Evolutionary conservation across 164 flowering plant species (phyloP), one percentile per base, ranked within the genome.

Genomic region (Sedum album): DNA sequence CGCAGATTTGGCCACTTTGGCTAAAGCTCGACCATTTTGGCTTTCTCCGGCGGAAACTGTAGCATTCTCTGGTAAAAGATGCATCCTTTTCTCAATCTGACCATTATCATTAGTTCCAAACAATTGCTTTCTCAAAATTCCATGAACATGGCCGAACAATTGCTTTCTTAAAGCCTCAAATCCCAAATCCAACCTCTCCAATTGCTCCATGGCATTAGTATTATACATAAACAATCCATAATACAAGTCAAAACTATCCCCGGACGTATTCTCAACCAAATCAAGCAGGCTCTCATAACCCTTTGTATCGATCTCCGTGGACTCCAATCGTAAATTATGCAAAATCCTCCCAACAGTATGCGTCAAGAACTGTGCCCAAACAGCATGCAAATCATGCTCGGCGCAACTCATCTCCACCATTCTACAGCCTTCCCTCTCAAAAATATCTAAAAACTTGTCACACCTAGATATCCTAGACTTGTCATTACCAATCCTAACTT

Each of bases 221-320:
- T 91, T 91, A 60, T 87, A 89, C 88, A 91, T 72, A 74, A 91
- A 91, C 82, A 91, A 73, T 44, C 97, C 97, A 60, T 88, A 88
- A 25, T 83, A 89, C 75, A 91, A 74, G 66, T 89, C 96, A 73
- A 88, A 91, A 66, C 96, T 91, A 73, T 91, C 96, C 69, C 86
- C 81, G 0, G 79, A 44, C 0, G 96, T 89, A 69, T 91, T 89
- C 73, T 84, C 85, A 73, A 84, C 89, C 79, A 89, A 81, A 65
- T 83, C 71, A 74, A 91, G 73, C 82, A 89, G 74, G 0, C 79
- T 75, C 76, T 89, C 96, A 41, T 91, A 91, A 44, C 97, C 97
- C 72, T 84, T 88, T 0, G 97, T 89, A 55, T 83, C 87, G 60
- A 91, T 88, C 2, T 95, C 90, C 0, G 91, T 84, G 0, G 83